Base-by-base conservation (phyloP, 305 asterid genomes). In the Fraxinus floribunda region DNA sequence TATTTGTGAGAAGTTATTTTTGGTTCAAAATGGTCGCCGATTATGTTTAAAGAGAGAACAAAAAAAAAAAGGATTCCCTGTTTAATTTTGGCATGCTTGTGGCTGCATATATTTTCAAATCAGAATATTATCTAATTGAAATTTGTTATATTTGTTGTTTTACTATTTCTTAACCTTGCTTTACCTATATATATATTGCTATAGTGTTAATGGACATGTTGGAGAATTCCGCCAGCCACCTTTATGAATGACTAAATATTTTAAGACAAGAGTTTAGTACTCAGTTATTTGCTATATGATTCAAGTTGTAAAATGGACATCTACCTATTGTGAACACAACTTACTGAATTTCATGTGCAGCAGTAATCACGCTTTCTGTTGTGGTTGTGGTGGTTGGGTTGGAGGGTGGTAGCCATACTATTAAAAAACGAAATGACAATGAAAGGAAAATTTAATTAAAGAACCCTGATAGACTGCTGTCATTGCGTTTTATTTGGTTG, bases 1-100 rank as follows among this genome's bases (percentile, higher is more conserved):
- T 93, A 79, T 13, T 97, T 96, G 99, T 91, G 80, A 78, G 89
- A 26, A 80, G 68, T 30, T 80, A 46, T 55, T 24, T 68, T 62
- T 30, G 68, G 13, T 62, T 4, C 35, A 26, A 34, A 41, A 15
- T 49, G 64, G 35, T 24, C 16, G 44, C 76, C 10, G 10, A 6
- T 71, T 13, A 32, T 32, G 76, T 22, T 13, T 0, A 71, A 5
- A 71, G 39, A 71, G 75, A 9, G 46, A 36, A 7, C 2, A 7
- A 9, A 8, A 39, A 7, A 68, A 70, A 5, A 15, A 6, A 32
- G 18, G 3, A 11, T 68, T 34, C 44, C 39, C 22, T 76, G 32
- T 32, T 41, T 49, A 70, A 75, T 78, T 85, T 74, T 36, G 76
- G 10, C 73, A 66, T 26, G 73, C 73, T 66, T 66, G 73, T 24